Evolutionary conservation across 306 rosid species (phyloP).

Genomic region (Vigna trinervia): DNA sequence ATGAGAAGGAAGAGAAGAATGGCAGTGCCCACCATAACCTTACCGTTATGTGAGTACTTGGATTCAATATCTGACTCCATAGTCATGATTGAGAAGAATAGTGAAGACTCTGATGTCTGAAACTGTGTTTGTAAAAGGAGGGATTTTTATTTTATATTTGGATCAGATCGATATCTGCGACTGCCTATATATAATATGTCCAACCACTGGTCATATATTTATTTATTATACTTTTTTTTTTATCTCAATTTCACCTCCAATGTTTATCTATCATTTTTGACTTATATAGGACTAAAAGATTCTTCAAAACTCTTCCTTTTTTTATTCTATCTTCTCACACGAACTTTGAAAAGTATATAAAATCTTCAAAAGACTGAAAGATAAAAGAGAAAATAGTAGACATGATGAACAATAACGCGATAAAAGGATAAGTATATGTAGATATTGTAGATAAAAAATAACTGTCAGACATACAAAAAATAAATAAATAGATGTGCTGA

Average conservation of each 20-base stretch:
- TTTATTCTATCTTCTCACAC: too few species aligned
- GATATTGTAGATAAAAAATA: too few species aligned
- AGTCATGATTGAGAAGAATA: neutral
- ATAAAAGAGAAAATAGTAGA: neutral
- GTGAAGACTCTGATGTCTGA: neutral
- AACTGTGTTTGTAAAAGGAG: neutral
- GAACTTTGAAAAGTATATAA: too few species aligned
- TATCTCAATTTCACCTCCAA: neutral
- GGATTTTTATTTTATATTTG: slow-evolving; percentile 11
- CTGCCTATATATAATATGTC: neutral
- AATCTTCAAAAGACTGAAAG: neutral
- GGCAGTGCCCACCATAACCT: slow-evolving; percentile 59
- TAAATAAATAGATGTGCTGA: too few species aligned
- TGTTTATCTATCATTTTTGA: slow-evolving; percentile 9
- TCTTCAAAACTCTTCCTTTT: neutral
- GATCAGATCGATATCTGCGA: neutral
- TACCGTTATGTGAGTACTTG: slow-evolving; percentile 50
- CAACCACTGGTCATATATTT: neutral
- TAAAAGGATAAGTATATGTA: neutral
- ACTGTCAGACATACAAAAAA: too few species aligned
- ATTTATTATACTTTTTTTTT: neutral
- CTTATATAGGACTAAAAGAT: neutral
- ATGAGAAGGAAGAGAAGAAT: slow-evolving; percentile 49
- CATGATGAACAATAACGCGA: neutral
- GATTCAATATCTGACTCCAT: slow-evolving; percentile 12